Base-by-base conservation (phyloP, 768 basidiomycete species). In the Boletus rubescentipes region DNA sequence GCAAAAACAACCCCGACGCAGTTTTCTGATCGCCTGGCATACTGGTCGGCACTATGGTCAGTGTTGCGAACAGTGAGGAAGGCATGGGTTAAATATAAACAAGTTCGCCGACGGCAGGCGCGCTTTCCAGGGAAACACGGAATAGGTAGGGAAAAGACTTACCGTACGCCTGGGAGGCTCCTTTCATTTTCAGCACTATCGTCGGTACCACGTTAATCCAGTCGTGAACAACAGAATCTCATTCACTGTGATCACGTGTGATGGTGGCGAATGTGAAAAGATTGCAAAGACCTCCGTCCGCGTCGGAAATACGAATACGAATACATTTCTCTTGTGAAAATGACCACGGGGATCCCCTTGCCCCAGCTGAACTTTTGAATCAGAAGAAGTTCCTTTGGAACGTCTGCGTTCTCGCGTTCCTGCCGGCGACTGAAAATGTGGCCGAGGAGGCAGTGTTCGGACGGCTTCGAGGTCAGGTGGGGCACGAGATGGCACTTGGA, bases 351-450 rank as follows among this genome's bases (percentile, higher is more conserved):
- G 34, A 47, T 38, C 39, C 32, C 20, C 23, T 12, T 39, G 41
- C 9, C 32, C 16, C 15, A 15, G 29, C n/a, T 43, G 46, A 9
- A 32, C 10, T 10, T n/a, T 30, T 14, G 46, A 26, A 20, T 14
- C 40, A 15, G 11, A 38, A 41, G n/a, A 11, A 23, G 20, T 23
- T 38, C 7, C 26, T 23, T 3, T 20, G 34, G 29, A 23, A 37
- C n/a, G 6, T 21, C 2, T n/a, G 21, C n/a, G 37, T 43, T n/a
- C 29, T 8, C 18, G 49, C 32, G 48, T 59, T 47, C 49, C 54
- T 54, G 36, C 9, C 54, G 61, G 58, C 8, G 37, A 59, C 39
- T 53, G 50, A 42, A 40, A 23, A 48, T 42, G 41, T 41, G 26
- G 38, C 54, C 53, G 51, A 30, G 31, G 32, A 43, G 31, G 48